Conservation (phyloP, 306 rosid species). For the Cucurbita argyrosperma region DNA sequence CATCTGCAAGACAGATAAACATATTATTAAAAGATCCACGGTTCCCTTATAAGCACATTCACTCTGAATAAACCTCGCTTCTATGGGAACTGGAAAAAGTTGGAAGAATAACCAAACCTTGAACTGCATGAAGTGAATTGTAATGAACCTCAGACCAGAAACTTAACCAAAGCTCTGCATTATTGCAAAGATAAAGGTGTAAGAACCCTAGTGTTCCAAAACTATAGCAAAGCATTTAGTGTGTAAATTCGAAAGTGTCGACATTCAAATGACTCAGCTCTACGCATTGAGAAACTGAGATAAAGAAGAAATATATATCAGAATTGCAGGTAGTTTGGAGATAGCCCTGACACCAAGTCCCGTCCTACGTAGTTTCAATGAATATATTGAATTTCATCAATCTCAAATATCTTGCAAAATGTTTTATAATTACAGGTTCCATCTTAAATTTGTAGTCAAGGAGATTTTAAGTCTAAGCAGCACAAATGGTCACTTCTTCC, state of each 20-base stretch:
- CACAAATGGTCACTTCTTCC: neutral
- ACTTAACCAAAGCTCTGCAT: conserved; percentile 88
- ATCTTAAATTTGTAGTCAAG: neutral
- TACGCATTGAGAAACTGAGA: neutral
- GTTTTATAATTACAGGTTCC: neutral
- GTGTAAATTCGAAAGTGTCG: neutral
- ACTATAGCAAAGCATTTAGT: neutral
- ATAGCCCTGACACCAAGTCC: neutral
- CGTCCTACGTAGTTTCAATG: neutral
- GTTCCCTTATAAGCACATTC: neutral
- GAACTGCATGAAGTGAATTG: conserved; percentile 56
- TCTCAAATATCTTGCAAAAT: neutral
- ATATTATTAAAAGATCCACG: neutral
- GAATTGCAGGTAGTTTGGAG: neutral
- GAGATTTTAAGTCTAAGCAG: neutral
- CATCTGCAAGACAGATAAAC: conserved; percentile 30
- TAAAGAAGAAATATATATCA: neutral
- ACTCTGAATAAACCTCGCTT: neutral
- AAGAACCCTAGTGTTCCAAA: neutral
- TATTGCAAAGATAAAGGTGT: conserved; percentile 16
- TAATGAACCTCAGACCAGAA: conserved; percentile 94
- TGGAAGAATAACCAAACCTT: conserved; percentile 21
- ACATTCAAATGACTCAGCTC: neutral
- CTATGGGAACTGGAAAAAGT: neutral
- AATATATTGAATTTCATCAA: neutral